Conservation (phyloP, 2,329 filamentous ascomycete species). For the Ophiostoma montium region DNA sequence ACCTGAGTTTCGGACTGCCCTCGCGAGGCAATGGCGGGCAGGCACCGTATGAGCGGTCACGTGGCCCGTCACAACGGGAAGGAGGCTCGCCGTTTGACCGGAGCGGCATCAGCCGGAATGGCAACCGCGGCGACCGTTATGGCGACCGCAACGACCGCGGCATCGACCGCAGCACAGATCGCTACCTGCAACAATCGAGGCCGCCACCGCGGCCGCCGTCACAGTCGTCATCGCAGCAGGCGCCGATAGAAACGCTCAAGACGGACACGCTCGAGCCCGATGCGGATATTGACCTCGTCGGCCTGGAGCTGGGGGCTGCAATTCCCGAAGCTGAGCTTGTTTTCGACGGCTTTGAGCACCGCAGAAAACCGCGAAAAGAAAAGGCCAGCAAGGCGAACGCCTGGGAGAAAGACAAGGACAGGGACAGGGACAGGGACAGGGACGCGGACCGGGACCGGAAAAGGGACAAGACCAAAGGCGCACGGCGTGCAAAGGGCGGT, state of each 20-base stretch:
- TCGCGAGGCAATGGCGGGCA: neutral
- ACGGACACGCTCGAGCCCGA: neutral
- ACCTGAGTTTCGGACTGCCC: too few relatives aligned
- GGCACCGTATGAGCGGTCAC: neutral
- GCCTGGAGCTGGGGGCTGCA: neutral
- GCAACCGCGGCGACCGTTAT: neutral
- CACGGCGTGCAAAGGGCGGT: neutral
- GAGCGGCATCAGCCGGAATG: too few relatives aligned
- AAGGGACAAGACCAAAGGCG: neutral
- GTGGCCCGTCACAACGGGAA: neutral
- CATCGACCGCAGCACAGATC: neutral
- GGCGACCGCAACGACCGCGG: neutral
- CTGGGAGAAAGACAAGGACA: neutral
- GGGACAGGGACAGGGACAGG: neutral
- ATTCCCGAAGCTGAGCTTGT: neutral
- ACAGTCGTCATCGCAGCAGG: neutral
- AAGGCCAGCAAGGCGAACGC: neutral
- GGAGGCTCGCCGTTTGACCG: too few relatives aligned
- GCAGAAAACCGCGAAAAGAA: conserved; percentile 4
- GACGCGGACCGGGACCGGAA: conserved; percentile 19
- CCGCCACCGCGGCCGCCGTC: neutral
- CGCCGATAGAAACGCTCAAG: too few relatives aligned
- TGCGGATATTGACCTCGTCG: neutral
- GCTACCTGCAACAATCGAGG: neutral
- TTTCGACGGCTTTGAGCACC: neutral